A percentile compares a stretch with the other conserved stretches of the same genome.
Conservation (phyloP, 2,329 filamentous ascomycete species). For the Pyricularia sp. region DNA sequence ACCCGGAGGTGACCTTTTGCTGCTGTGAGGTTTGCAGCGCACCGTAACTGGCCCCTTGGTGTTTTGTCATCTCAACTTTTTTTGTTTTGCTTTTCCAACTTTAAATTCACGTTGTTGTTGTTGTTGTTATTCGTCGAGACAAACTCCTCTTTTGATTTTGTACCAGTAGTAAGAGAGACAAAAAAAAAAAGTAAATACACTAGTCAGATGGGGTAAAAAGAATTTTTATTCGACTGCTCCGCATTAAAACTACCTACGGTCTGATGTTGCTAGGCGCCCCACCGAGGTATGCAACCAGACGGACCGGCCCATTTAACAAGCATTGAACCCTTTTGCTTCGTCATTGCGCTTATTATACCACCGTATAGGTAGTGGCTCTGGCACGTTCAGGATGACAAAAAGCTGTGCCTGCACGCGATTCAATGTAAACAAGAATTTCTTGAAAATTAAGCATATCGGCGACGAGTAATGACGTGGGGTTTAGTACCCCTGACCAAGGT, state of each 20-base stretch:
- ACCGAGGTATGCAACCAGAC: too few species aligned
- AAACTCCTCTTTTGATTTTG: background rate
- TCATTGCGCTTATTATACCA: too few species aligned
- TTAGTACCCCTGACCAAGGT: background rate
- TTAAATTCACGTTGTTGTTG: background rate
- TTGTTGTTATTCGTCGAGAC: background rate
- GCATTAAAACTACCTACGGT: too few species aligned
- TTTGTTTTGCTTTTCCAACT: background rate
- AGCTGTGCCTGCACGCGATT: background rate
- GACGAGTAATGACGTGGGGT: background rate
- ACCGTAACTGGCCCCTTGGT: background rate
- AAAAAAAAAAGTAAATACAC: too few species aligned
- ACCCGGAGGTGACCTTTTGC: background rate
- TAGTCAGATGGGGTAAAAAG: too few species aligned
- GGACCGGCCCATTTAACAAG: too few species aligned
- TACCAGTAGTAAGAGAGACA: too few species aligned
- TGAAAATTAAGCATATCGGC: background rate
- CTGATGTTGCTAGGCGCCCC: too few species aligned
- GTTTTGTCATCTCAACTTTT: background rate
- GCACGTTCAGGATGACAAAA: background rate
- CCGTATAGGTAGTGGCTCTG: background rate
- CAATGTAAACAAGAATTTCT: background rate
- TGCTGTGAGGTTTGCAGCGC: background rate
- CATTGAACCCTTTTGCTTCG: too few species aligned
- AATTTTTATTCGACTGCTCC: too few species aligned